Conservation (phyloP, 2,329 filamentous ascomycete genomes). For the Trichoderma sp. region DNA sequence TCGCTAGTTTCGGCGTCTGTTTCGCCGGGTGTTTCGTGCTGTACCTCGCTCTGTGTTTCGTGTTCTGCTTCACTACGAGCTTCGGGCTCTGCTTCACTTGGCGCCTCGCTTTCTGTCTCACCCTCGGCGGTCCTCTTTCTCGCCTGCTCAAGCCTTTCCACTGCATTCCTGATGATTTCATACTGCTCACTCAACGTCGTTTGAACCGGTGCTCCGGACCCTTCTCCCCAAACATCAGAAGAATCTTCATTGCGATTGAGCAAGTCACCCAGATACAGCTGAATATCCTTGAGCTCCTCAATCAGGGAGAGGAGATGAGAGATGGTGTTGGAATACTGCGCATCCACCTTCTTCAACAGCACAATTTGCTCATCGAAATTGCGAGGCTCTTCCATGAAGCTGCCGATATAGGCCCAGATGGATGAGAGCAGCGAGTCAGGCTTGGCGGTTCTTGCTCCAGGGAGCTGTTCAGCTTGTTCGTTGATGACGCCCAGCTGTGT, state of each 20-base stretch:
- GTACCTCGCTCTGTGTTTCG: background rate
- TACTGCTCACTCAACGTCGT: conserved; percentile 16
- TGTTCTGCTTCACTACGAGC: background rate
- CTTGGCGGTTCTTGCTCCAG: conserved; percentile 54
- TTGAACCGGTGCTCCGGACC: background rate
- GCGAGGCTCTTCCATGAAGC: conserved; percentile 59
- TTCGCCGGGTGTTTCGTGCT: background rate
- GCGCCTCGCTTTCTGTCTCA: background rate
- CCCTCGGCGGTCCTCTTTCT: background rate
- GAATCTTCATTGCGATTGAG: conserved; percentile 68
- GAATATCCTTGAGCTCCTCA: conserved; percentile 71
- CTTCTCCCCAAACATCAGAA: conserved; percentile 4
- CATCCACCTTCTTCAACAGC: conserved; percentile 63
- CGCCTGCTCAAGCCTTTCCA: conserved; percentile 13
- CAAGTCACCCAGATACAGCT: conserved; percentile 67
- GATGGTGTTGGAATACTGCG: conserved; percentile 64
- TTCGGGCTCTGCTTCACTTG: background rate
- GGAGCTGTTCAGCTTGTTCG: conserved; percentile 64
- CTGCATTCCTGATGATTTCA: background rate
- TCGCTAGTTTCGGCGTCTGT: background rate
- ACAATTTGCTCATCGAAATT: conserved; percentile 62
- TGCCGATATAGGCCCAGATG: conserved; percentile 73
- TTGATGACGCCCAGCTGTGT: conserved; percentile 68
- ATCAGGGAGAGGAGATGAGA: conserved; percentile 68
- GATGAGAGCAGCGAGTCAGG: conserved; percentile 66